phyloP scores from a whole-genome alignment of 768 basidiomycete species.

The Pleurotus ostreatus region DNA sequence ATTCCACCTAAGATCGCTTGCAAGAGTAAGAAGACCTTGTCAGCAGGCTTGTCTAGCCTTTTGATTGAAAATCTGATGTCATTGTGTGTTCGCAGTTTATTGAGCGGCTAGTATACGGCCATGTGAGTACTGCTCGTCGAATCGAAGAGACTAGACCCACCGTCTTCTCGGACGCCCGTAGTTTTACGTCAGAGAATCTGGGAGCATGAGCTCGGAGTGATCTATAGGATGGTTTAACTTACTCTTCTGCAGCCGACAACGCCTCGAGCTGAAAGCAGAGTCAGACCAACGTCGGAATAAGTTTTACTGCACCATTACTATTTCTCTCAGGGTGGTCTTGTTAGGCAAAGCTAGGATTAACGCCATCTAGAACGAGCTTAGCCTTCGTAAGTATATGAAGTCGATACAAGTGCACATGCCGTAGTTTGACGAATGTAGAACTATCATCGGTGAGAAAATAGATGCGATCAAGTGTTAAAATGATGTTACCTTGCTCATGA shows the following conservation, averaged over 20 bases:
- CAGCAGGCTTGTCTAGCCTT: constrained; percentile 63
- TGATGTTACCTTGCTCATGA: constrained; percentile 73
- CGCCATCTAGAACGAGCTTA: constrained; percentile 51
- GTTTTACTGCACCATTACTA: constrained; percentile 42
- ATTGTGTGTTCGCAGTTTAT: constrained; percentile 63
- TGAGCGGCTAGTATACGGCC: constrained; percentile 39
- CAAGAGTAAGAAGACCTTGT: constrained; percentile 79
- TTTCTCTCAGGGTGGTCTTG: constrained; percentile 54
- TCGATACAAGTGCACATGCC: constrained; percentile 28
- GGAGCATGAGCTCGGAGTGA: not conserved
- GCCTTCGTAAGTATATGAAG: not conserved
- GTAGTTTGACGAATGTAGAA: constrained; percentile 73
- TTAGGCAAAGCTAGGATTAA: constrained; percentile 57
- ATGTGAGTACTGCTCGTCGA: not conserved
- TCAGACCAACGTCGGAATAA: not conserved
- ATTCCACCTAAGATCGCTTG: constrained; percentile 79
- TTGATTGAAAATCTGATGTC: constrained; percentile 78
- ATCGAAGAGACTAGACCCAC: constrained; percentile 28
- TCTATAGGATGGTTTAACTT: constrained; percentile 13
- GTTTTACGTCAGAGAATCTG: constrained; percentile 65
- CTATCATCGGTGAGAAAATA: constrained; percentile 29
- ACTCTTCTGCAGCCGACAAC: constrained; percentile 69
- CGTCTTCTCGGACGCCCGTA: constrained; percentile 74
- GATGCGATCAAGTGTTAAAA: not conserved
- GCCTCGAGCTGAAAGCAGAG: constrained; percentile 51